A percentile compares a stretch with the other conserved stretches of the same genome.
Conservation (phyloP, 208 protist genomes). For the Trypanosoma mega region DNA sequence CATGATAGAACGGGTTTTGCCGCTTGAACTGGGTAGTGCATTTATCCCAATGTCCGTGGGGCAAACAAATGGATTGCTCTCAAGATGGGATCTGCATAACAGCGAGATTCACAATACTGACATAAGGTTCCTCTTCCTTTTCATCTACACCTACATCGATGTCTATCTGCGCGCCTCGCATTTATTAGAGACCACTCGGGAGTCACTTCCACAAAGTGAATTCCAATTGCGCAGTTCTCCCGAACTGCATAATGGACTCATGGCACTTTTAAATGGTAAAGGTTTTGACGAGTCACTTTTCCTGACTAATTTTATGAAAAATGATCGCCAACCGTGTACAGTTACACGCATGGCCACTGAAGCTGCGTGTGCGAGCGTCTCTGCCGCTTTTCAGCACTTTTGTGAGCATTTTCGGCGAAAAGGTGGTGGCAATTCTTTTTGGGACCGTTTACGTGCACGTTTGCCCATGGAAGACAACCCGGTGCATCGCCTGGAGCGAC, state of each 20-base stretch:
- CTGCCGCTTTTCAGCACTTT: constrained; percentile 3
- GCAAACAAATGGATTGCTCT: constrained; percentile 30
- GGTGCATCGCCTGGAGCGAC: constrained; percentile 43
- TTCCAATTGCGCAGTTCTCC: background rate
- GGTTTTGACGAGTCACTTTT: background rate
- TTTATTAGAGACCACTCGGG: constrained; percentile 24
- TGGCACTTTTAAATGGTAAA: constrained; percentile 3
- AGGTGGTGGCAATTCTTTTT: constrained; percentile 28
- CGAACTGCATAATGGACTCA: background rate
- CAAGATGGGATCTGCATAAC: constrained; percentile 35
- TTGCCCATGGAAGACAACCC: constrained; percentile 42
- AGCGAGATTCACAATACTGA: constrained; percentile 46
- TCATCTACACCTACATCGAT: constrained; percentile 50
- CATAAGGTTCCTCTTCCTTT: constrained; percentile 48
- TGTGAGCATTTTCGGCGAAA: background rate
- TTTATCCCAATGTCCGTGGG: constrained; percentile 23
- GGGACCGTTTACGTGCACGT: constrained; percentile 46
- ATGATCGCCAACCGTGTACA: background rate
- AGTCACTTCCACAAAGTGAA: constrained; percentile 7
- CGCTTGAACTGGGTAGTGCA: background rate
- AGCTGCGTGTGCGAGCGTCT: constrained; percentile 1
- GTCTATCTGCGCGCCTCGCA: constrained; percentile 36
- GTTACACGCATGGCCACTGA: constrained; percentile 1
- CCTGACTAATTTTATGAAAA: too few species aligned
- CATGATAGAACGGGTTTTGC: constrained; percentile 15